Base-by-base conservation (phyloP, 208 protist genomes). In the Leptomonas pyrrhocoris region DNA sequence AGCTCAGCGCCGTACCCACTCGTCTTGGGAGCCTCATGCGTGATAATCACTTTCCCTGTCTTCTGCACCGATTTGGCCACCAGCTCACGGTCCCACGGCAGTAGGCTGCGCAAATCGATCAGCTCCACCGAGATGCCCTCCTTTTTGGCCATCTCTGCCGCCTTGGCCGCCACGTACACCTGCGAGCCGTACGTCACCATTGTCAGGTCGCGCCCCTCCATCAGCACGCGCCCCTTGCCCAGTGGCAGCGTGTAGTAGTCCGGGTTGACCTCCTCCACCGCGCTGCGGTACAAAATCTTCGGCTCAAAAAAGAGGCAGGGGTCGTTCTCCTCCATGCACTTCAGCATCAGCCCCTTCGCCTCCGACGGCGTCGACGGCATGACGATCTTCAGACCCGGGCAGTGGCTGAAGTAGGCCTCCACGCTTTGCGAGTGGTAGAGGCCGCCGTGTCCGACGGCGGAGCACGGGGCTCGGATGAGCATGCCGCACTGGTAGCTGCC, bases 271-370 rank as follows among this genome's bases (percentile, higher is more conserved):
- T 92, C 54, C 67, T 97, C 91, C 11, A 89, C 81, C n/a, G 88
- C 66, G n/a, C 87, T 86, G 59, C 98, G 87, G 68, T 98, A 99
- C 9, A 99, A 77, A 38, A 92, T 83, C 79, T 99, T 99, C 23
- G 98, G 97, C 84, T 99, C 98, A 51, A 99, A 97, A 81, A 99
- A 99, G 31, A 99, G 53, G 45, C 97, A 97, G 30, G 97, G 96
- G 78, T 98, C 94, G 50, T 84, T 77, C 54, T 98, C 87, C 45
- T 96, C 80, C 45, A 98, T 94, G 61, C 89, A 98, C 46, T 98
- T 84, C 9, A 99, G 80, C 45, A 99, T 75, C 28, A 99, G 81
- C 0, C 88, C 88, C 70, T 95, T 93, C 16, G 90, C 86, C 57
- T 95, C 90, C 4, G 81, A 81, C n/a, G 90, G 88, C 5, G 88